Evolutionary conservation across 2,329 filamentous ascomycete genomes (phyloP).

Genomic region (Aureobasidium pullulans): DNA sequence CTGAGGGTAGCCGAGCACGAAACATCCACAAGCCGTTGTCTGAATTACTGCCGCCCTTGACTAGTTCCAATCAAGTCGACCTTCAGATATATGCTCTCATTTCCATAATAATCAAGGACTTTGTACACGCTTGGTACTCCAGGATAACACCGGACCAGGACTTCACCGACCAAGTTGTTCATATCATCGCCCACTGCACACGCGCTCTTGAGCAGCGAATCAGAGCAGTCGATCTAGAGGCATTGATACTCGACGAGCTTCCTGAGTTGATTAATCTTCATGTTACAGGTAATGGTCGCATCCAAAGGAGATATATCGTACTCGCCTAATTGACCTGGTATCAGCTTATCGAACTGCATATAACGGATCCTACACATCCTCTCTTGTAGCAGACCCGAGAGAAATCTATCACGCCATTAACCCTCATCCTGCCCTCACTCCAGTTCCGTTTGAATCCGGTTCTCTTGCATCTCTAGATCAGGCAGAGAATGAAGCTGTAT

Average conservation of each 20-base stretch:
- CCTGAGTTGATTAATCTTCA: conserved; percentile 75
- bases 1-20: conserved; percentile 44
- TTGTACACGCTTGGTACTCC: conserved; percentile 86
- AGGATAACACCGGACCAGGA: conserved; percentile 85
- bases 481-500: conserved; percentile 68
- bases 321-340: not conserved
- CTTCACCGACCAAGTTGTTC: conserved; percentile 81
- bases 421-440: conserved; percentile 72
- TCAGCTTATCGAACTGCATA: conserved; percentile 67
- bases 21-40: conserved; percentile 63
- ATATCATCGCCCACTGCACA: conserved; percentile 87
- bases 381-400: conserved; percentile 55
- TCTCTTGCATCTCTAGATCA: conserved; percentile 44
- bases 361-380: conserved; percentile 49
- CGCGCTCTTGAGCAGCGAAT: conserved; percentile 79
- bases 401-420: conserved; percentile 76
- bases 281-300: conserved; percentile 54
- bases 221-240: conserved; percentile 73
- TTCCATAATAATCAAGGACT: conserved; percentile 81
- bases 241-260: conserved; percentile 77
- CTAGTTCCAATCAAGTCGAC: conserved; percentile 89
- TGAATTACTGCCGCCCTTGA: conserved; percentile 79
- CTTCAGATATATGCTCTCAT: conserved; percentile 88
- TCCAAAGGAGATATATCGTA: not conserved
- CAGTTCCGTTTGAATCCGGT: conserved; percentile 56